Evolutionary conservation across 2,329 filamentous ascomycete species (phyloP), one percentile per base, ranked within the genome.

Genomic region (Pseudogymnoascus sp.): DNA sequence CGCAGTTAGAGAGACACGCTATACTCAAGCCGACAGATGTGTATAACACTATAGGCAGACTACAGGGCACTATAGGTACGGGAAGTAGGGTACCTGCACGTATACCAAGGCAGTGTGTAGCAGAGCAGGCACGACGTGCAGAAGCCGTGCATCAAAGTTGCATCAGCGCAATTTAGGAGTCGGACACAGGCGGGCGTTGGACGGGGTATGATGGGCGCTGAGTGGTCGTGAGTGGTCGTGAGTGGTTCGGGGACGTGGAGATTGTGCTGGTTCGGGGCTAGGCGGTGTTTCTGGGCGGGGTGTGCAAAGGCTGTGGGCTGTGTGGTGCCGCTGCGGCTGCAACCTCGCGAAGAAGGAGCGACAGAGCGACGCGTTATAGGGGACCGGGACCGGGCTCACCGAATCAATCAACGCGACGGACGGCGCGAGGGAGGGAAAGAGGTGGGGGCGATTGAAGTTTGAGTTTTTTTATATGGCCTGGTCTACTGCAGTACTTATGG

Each of bases 141-240:
- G 41, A 47, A 47, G 41, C 22, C 41, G 41, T 47, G 41, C 41
- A 47, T 47, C 41, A 47, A n/a, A n/a, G n/a, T n/a, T n/a, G n/a
- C n/a, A n/a, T n/a, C n/a, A n/a, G 41, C 41, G 41, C 6, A 28
- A 47, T 47, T 47, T 47, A 47, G 22, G 41, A 47, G 14, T 47
- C 14, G 41, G 41, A 47, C 22, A 47, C 41, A 2, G 22, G 28
- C 41, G 22, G 41, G 22, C 11, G 12, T 11, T n/a, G n/a, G n/a
- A n/a, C n/a, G n/a, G n/a, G n/a, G n/a, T n/a, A 16, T 5, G 6
- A 16, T 9, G 22, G 22, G 3, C 41, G 41, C 41, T 47, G 41
- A 39, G 37, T 39, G 37, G 37, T 18, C n/a, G n/a, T n/a, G n/a
- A n/a, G n/a, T n/a, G n/a, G n/a, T n/a, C n/a, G 12, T 37, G 12